Conservation (phyloP, 352 stramenopile species). For the Pythium periplocum region DNA sequence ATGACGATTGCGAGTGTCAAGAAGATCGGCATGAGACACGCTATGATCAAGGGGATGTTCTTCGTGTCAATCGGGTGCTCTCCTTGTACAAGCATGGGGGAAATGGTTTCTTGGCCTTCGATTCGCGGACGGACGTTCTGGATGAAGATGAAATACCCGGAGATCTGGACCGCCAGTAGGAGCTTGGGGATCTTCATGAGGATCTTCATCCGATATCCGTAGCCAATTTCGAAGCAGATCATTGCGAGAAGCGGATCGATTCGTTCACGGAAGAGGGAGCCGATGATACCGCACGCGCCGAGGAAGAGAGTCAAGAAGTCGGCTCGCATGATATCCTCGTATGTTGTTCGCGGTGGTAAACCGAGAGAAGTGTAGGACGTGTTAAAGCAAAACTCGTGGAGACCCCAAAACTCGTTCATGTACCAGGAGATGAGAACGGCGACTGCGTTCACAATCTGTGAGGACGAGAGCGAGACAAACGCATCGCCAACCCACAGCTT, state of each 20-base stretch:
- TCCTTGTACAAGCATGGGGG: slow-evolving; percentile 8
- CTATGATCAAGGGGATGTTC: slow-evolving; percentile 3
- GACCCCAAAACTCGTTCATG: slow-evolving; percentile 28
- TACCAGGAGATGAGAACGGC: slow-evolving; percentile 11
- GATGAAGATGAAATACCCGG: neutral
- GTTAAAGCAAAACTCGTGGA: slow-evolving; percentile 31
- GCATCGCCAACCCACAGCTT: slow-evolving; percentile 19
- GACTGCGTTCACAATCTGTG: slow-evolving; percentile 1
- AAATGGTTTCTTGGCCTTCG: neutral
- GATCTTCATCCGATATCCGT: neutral
- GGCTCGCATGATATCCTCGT: slow-evolving; percentile 28
- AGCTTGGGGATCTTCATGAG: neutral
- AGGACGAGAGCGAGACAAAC: slow-evolving; percentile 12
- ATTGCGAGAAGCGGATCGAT: slow-evolving; percentile 25
- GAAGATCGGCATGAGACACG: slow-evolving; percentile 3
- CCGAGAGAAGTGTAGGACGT: slow-evolving; percentile 2
- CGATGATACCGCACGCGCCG: slow-evolving; percentile 20
- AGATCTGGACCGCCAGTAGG: neutral
- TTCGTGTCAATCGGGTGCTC: neutral
- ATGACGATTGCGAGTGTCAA: slow-evolving; percentile 7
- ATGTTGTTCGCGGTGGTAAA: slow-evolving; percentile 13
- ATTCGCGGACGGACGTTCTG: neutral
- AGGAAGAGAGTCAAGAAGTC: slow-evolving; percentile 26
- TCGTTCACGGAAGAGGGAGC: slow-evolving; percentile 20
- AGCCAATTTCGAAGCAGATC: slow-evolving; percentile 19